Conservation (phyloP, 495 filamentous ascomycete genomes). For the Xylaria palmicola region DNA sequence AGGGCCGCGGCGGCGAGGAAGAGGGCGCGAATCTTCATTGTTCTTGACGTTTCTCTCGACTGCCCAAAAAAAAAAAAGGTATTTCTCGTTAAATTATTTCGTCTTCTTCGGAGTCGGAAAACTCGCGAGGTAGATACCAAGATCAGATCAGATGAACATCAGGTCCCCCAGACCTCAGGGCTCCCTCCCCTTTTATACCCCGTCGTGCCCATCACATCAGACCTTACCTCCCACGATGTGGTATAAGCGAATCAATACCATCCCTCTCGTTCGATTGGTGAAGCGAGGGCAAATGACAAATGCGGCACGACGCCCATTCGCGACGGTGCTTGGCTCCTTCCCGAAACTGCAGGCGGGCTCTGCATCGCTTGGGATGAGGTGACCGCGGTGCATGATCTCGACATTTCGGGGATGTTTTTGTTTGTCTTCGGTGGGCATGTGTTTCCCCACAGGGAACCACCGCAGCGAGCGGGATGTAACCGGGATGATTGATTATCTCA, state of each 20-base stretch:
- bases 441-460: conserved; percentile 4
- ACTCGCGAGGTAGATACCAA: too few relatives aligned
- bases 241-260: background rate
- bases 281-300: background rate
- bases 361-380: conserved; percentile 3
- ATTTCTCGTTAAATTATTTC: background rate
- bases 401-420: background rate
- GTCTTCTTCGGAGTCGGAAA: background rate
- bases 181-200: too few relatives aligned
- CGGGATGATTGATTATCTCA: too few relatives aligned
- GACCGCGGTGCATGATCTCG: conserved; percentile 11
- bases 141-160: too few relatives aligned
- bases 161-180: too few relatives aligned
- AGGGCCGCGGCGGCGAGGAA: background rate
- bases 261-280: background rate
- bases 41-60: background rate
- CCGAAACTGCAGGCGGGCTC: conserved; percentile 11
- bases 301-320: conserved; percentile 9
- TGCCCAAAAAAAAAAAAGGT: background rate
- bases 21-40: conserved; percentile 7
- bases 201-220: too few relatives aligned
- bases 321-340: conserved; percentile 14
- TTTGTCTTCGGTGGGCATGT: background rate
- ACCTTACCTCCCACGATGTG: background rate
- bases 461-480: too few relatives aligned